These are phyloP conservation scores for Eimeria maxima DNA, from an alignment of 169 alveolate genomes.

Conservation along the genomic window DNA sequence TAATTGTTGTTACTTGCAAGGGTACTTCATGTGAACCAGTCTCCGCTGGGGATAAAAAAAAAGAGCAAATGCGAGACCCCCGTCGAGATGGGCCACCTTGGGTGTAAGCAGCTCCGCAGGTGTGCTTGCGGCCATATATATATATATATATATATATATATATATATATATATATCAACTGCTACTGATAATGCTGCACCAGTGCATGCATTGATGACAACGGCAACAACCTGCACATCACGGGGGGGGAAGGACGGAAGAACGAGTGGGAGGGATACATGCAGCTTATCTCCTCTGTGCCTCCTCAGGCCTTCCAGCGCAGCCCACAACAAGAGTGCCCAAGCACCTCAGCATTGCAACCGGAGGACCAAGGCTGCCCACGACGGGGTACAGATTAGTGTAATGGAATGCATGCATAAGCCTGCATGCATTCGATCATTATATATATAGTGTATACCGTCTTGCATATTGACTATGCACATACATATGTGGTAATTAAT, in stretches of 20 bases:
- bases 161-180: not conserved
- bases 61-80: not conserved
- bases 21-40: not conserved
- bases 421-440: not conserved
- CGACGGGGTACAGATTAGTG: not conserved
- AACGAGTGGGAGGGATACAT: not conserved
- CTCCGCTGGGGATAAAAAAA: not conserved
- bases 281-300: not conserved
- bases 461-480: not conserved
- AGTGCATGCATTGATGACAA: not conserved
- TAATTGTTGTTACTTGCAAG: not conserved
- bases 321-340: not conserved
- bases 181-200: not conserved
- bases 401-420: not conserved
- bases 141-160: not conserved
- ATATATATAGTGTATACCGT: not conserved
- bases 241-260: not conserved
- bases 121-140: not conserved
- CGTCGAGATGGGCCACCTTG: not conserved
- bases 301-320: not conserved
- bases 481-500: not conserved
- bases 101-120: conserved; percentile 5
- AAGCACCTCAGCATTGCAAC: not conserved
- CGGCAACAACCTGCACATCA: not conserved
- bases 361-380: not conserved